Base-by-base conservation (phyloP, 164 flowering plant species). In the Dillenia turbinata region DNA sequence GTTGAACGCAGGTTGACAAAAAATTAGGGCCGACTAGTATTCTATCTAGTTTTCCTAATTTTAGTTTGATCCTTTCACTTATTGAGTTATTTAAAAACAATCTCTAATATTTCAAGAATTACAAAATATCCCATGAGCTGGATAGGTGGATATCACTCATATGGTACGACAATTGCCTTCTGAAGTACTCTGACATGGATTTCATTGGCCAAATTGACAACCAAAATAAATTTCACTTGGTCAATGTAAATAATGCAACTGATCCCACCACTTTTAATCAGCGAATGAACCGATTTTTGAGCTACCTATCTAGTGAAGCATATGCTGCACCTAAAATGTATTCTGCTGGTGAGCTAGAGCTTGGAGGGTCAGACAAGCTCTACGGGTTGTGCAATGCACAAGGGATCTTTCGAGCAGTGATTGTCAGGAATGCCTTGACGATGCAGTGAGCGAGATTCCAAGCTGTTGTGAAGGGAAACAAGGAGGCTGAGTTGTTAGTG, bases 401-500 rank as follows among this genome's bases (percentile, higher is more conserved):
- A 75, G 77, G 54, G 83, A 83, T 53, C 66, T 85, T 0, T 62
- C 75, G 0, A 47, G 57, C 1, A 14, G 8, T 24, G 74, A 69
- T 26, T 85, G 90, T 44, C 67, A 67, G 74, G 69, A 60, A 53
- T 85, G 90, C 45, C 67, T 85, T 40, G 77, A 77, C 9, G 73
- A 60, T 19, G 78, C 76, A 1, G 52, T 80, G 5, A 62, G 59
- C 15, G 68, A 74, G 16, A 54, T 79, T 57, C 80, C 81, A 5
- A 68, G 60, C 40, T 83, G 83, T 45, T 83, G 83, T 59, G 74
- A 75, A 49, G 83, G 79, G 7, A 81, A 75, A 52, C 47, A 53
- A 69, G 88, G 90, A 14, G 90, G 85, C 12, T 70, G 79, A n/a
- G 79, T 85, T 47, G 65, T 77, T 26, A 71, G 78, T 22, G 78